phyloP scores from a whole-genome alignment of 345 rosid genomes.

The Eutrema japonicum region DNA sequence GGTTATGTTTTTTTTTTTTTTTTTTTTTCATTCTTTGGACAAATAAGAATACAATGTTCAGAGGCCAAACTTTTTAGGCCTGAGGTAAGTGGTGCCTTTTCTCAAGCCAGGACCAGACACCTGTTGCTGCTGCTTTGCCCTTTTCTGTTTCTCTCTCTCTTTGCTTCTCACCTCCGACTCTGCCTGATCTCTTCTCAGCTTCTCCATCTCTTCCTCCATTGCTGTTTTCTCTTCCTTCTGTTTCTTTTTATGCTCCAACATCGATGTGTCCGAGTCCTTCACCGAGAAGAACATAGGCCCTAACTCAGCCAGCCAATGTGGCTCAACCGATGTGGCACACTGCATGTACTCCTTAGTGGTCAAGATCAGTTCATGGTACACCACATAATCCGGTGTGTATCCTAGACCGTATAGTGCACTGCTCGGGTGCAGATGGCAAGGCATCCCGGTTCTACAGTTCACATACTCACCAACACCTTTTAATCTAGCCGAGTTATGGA shows the following conservation, averaged over 20 bases:
- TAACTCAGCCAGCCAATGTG: constrained; percentile 91
- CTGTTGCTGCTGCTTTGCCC: constrained; percentile 75
- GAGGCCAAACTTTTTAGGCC: constrained; percentile 84
- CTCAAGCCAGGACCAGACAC: constrained; percentile 71
- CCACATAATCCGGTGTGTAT: constrained; percentile 82
- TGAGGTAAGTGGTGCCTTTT: constrained; percentile 68
- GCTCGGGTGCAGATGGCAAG: constrained; percentile 93
- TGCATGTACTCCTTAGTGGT: constrained; percentile 98
- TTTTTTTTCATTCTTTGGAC: neutral
- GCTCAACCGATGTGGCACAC: constrained; percentile 92
- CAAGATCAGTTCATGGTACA: constrained; percentile 86
- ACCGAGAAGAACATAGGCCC: constrained; percentile 98
- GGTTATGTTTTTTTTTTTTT: neutral
- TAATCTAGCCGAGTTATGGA: constrained; percentile 86
- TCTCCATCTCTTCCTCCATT: constrained; percentile 97
- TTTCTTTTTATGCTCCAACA: constrained; percentile 89
- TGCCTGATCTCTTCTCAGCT: constrained; percentile 74
- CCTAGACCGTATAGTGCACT: constrained; percentile 93
- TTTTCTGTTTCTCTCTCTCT: constrained; percentile 61
- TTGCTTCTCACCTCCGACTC: constrained; percentile 58
- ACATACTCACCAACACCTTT: constrained; percentile 98
- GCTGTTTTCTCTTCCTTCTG: constrained; percentile 90
- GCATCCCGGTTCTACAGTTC: constrained; percentile 85
- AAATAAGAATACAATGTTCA: constrained; percentile 37
- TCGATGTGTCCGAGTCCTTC: constrained; percentile 84